Conservation (phyloP, 345 rosid species). For the Linum lewisii region DNA sequence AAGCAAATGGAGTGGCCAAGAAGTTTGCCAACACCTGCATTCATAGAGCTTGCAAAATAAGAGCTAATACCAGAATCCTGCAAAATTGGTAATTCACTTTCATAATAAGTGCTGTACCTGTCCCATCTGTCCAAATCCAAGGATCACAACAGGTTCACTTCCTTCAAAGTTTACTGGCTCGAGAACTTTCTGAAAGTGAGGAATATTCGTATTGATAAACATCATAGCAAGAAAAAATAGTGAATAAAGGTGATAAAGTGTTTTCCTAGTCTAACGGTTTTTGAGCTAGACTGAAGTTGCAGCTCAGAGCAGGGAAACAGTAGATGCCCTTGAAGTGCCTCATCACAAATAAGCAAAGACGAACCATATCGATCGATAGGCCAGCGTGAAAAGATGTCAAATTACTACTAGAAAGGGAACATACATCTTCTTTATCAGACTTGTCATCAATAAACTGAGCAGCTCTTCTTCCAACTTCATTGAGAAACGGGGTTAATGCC, state of each 20-base stretch:
- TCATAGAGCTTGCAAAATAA: slow-evolving; percentile 10
- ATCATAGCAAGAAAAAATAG: not conserved
- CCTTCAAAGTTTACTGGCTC: slow-evolving; percentile 56
- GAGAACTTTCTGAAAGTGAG: slow-evolving; percentile 34
- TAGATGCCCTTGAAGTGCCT: not conserved
- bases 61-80: not conserved
- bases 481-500: slow-evolving; percentile 91
- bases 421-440: slow-evolving; percentile 37
- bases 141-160: slow-evolving; percentile 75
- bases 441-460: slow-evolving; percentile 63
- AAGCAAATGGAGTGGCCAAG: slow-evolving; percentile 69
- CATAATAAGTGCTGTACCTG: slow-evolving; percentile 37
- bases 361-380: slow-evolving; percentile 3
- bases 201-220: not conserved
- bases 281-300: no score
- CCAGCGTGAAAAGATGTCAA: slow-evolving; percentile 1
- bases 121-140: slow-evolving; percentile 97
- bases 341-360: not conserved
- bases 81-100: slow-evolving; percentile 1
- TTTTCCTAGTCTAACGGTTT: no score
- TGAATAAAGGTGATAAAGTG: not conserved
- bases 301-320: not conserved
- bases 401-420: slow-evolving; percentile 11
- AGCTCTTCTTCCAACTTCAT: slow-evolving; percentile 75
- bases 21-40: slow-evolving; percentile 86